These are phyloP conservation scores for Boletus semigastroideus DNA, from an alignment of 1,284 basidiomycete species.

Conservation along the genomic window DNA sequence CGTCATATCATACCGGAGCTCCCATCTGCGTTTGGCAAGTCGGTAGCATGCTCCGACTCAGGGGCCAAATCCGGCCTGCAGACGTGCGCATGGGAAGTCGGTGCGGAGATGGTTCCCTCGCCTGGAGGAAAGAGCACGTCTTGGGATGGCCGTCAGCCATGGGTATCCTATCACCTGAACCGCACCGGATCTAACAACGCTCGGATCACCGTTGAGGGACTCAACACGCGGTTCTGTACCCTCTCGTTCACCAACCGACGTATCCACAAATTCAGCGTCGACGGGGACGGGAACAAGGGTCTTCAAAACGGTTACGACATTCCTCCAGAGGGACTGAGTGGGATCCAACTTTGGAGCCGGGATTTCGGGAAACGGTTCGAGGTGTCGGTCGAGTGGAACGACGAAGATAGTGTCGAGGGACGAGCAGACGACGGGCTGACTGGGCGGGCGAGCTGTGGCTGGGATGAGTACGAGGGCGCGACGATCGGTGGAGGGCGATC, in stretches of 20 bases:
- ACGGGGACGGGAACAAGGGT: conserved; percentile 32
- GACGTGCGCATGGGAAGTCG: conserved; percentile 41
- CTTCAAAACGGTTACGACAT: conserved; percentile 49
- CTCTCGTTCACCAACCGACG: conserved; percentile 55
- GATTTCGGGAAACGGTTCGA: conserved; percentile 62
- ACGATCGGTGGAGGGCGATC: conserved; percentile 43
- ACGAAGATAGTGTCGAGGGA: conserved; percentile 2
- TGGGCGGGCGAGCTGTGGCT: conserved; percentile 65
- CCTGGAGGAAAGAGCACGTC: conserved; percentile 23
- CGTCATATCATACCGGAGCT: conserved; percentile 47
- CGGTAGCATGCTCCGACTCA: conserved; percentile 20
- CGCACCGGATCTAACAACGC: conserved; percentile 43
- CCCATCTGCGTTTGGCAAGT: conserved; percentile 48
- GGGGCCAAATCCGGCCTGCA: conserved; percentile 27
- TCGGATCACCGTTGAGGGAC: conserved; percentile 47
- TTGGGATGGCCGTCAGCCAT: conserved; percentile 14
- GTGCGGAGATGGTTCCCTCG: conserved; percentile 30
- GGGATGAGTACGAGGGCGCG: conserved; percentile 67
- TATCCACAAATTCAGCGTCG: conserved; percentile 43
- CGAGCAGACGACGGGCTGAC: conserved; percentile 25
- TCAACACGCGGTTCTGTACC: conserved; percentile 64
- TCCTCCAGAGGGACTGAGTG: conserved; percentile 40
- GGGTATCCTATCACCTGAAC: conserved; percentile 34
- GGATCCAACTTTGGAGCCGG: conserved; percentile 65
- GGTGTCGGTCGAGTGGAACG: conserved; percentile 49